Evolutionary conservation across 257 asterid species (phyloP), one percentile per base, ranked within the genome.

Genomic region (Eucommia ulmoides): DNA sequence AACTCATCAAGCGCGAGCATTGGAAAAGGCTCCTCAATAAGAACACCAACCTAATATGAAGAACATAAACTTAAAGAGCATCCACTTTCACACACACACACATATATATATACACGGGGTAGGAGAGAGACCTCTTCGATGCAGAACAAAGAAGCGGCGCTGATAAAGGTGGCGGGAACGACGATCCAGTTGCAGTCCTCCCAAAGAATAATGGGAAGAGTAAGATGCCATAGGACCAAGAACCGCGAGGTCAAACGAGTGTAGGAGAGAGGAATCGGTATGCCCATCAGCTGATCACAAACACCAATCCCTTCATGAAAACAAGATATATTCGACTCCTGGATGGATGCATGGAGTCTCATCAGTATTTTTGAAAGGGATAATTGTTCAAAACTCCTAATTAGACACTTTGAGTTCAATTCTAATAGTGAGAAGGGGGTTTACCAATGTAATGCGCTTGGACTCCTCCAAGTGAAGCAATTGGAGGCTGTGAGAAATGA

Each of bases 171-270:
- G 21, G 98, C 98, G 24, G 98, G 98, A 22, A 89, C 94, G 41
- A 82, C 98, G 45, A 85, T 85, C 98, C 98, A 89, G 59, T 82
- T 81, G 56, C 98, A 89, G 23, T 85, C 98, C 41, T 89, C 96
- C 98, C 98, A 89, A 20, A 89, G 93, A 53, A 89, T 82, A 56
- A 89, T 52, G 1, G 98, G 98, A 54, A 89, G 98, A 33, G 96
- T 82, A 0, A 85, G 78, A 74, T 89, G 98, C 98, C 98, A 89
- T n/a, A 89, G 92, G 71, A 89, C 93, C 55, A 89, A 67, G 50
- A 89, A 82, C 65, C 98, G 80, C 23, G 98, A 89, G 10, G 98
- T 89, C 72, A 89, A 61, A 23, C 93, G 71, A n/a, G 98, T 89
- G 73, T 89, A 89, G 1, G 98, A 78, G 20, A 89, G 86, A 16